Conservation (phyloP, 2,329 filamentous ascomycete genomes). For the Aspergillus floridensis region DNA sequence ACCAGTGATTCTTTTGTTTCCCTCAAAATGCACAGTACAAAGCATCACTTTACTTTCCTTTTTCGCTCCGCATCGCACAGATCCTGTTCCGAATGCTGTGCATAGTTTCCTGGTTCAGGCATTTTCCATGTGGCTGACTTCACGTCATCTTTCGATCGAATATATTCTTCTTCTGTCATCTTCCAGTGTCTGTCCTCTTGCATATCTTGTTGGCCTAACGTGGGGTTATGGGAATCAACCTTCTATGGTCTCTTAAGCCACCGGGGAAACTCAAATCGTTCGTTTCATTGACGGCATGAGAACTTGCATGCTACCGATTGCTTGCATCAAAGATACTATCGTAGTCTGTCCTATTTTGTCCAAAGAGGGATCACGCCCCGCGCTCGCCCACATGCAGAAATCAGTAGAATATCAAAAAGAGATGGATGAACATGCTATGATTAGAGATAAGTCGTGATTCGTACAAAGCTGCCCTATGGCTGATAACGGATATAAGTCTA, state of each 20-base stretch:
- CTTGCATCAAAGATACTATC: too few species aligned
- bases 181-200: neutral
- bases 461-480: too few species aligned
- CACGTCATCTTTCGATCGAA: conserved; percentile 8
- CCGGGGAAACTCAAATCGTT: neutral
- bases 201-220: neutral
- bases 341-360: too few species aligned
- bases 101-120: conserved; percentile 8
- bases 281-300: too few species aligned
- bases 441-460: too few species aligned
- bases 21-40: neutral
- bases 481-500: too few species aligned
- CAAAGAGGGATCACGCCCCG: too few species aligned
- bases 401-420: too few species aligned
- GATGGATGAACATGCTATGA: too few species aligned
- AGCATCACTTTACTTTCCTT: neutral
- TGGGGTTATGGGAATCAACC: neutral
- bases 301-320: too few species aligned
- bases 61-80: neutral
- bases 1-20: neutral
- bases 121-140: conserved; percentile 1
- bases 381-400: too few species aligned
- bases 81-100: conserved; percentile 9
- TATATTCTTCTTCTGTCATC: conserved; percentile 11
- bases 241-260: neutral